phyloP scores from a whole-genome alignment of 352 stramenopile species.

The Phytophthora vignae region DNA sequence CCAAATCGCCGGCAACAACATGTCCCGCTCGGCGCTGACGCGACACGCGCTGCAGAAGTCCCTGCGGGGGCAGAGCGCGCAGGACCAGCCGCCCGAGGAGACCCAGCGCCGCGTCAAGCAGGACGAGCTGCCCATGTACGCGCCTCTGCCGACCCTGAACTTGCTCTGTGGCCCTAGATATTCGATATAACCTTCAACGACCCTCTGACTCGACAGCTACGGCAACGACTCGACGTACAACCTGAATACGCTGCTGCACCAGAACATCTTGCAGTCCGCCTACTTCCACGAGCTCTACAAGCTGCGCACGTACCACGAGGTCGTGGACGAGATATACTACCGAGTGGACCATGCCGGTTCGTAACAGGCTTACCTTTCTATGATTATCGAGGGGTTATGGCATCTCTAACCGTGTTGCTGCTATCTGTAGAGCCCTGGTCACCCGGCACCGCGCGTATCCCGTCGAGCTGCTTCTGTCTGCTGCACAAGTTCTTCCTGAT shows the following conservation, averaged over 20 bases:
- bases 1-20: no score
- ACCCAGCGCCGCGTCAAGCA: conserved; percentile 73
- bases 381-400: background rate
- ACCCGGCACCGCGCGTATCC: conserved; percentile 89
- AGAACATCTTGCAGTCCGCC: conserved; percentile 95
- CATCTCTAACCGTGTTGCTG: conserved; percentile 26
- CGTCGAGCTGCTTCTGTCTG: conserved; percentile 97
- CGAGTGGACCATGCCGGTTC: conserved; percentile 82
- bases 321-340: conserved; percentile 95
- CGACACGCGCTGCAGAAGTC: conserved; percentile 72
- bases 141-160: conserved; percentile 1
- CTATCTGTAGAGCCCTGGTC: conserved; percentile 91
- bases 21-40: conserved; percentile 83
- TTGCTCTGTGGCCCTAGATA: conserved; percentile 2
- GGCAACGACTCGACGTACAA: conserved; percentile 95
- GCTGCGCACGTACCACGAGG: conserved; percentile 96
- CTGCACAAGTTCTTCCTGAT: conserved; percentile 98
- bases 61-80: conserved; percentile 45
- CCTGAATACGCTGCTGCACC: conserved; percentile 95
- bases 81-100: conserved; percentile 46
- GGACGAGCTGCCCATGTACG: conserved; percentile 81
- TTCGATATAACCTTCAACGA: conserved; percentile 16
- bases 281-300: conserved; percentile 97
- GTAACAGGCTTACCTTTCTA: conserved; percentile 14
- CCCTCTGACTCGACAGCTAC: conserved; percentile 44